Evolutionary conservation across 768 basidiomycete species (phyloP).

Genomic region (Sporobolomyces roseus): DNA sequence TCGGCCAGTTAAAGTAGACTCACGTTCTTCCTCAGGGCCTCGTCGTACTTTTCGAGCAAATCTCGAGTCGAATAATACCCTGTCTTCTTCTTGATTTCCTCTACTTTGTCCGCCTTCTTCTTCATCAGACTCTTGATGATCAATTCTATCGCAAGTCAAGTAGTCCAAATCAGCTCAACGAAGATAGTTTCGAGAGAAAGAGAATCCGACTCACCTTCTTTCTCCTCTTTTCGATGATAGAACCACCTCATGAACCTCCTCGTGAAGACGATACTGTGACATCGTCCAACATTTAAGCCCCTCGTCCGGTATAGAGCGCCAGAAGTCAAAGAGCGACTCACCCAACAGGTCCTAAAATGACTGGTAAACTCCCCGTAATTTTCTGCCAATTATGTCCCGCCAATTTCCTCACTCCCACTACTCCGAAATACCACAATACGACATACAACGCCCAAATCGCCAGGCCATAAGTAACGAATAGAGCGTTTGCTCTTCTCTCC

Average conservation of each 20-base stretch:
- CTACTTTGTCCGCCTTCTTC: slow-evolving; percentile 76
- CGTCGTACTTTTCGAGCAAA: slow-evolving; percentile 85
- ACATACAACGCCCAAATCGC: slow-evolving; percentile 60
- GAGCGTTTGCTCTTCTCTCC: slow-evolving; percentile 71
- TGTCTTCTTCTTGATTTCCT: slow-evolving; percentile 96
- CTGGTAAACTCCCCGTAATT: slow-evolving; percentile 56
- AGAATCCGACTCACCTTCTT: slow-evolving; percentile 34
- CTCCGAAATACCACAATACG: slow-evolving; percentile 45
- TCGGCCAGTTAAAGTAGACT: background rate
- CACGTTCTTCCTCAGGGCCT: slow-evolving; percentile 48
- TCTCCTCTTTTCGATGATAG: slow-evolving; percentile 38
- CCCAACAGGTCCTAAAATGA: slow-evolving; percentile 72
- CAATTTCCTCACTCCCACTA: slow-evolving; percentile 27
- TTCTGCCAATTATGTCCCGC: slow-evolving; percentile 50
- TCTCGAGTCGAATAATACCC: slow-evolving; percentile 90
- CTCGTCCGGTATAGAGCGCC: background rate
- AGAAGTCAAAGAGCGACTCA: slow-evolving; percentile 52
- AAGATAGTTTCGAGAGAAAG: background rate
- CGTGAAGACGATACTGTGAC: slow-evolving; percentile 41
- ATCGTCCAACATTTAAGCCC: background rate
- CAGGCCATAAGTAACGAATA: slow-evolving; percentile 73
- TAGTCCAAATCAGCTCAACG: too few relatives aligned
- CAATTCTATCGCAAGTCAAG: slow-evolving; percentile 16
- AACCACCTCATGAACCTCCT: slow-evolving; percentile 36
- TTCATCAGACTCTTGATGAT: slow-evolving; percentile 70